Base-by-base conservation (phyloP, 73 alveolate genomes). In the Blepharisma stoltei region DNA sequence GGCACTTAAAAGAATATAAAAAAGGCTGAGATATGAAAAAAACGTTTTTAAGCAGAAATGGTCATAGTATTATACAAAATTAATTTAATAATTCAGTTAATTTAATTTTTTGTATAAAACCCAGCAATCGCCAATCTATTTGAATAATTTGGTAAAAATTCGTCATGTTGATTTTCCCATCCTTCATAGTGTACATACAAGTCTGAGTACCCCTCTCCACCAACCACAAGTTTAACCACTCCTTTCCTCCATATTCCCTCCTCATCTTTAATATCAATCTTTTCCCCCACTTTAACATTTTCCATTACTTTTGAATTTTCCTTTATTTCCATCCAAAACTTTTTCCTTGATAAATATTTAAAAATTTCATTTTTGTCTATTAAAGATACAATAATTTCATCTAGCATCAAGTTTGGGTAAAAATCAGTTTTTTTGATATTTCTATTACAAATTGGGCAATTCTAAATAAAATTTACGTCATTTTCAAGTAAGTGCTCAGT, bases 381-480 rank as follows among this genome's bases (percentile, higher is more conserved):
- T 25, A 9, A 25, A 25, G 73, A 60, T 25, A 1, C 49, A 38
- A 60, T 25, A 1, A 60, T 2, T 14, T 60, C 18, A 38, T 60
- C 73, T 18, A 60, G 2, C 0, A 38, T 14, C 73, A 8, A 14
- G 5, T 38, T 14, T 14, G 73, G 73, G 23, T 14, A 14, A 38
- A 8, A 60, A 1, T n/a, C 14, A 25, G 37, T 20, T 20, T 8
- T 25, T 20, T 11, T 60, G 37, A 60, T 14, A 2, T 14, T 14
- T 25, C 5, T 60, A 18, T 38, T n/a, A 47, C 73, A 60, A 18
- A 60, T n/a, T 60, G 73, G 73, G 47, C 73, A 60, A 38, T 8
- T 14, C 46, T n/a, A 18, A 1, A 38, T 14, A 25, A 14, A 60
- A 14, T 14, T 60, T 25, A 60, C 41, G 41, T 32, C 41, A 32